A percentile compares a stretch with the other conserved stretches of the same genome.
These are phyloP conservation scores for Talaromyces sp. DNA, from an alignment of 2,329 filamentous ascomycete species.

Conservation along the genomic window DNA sequence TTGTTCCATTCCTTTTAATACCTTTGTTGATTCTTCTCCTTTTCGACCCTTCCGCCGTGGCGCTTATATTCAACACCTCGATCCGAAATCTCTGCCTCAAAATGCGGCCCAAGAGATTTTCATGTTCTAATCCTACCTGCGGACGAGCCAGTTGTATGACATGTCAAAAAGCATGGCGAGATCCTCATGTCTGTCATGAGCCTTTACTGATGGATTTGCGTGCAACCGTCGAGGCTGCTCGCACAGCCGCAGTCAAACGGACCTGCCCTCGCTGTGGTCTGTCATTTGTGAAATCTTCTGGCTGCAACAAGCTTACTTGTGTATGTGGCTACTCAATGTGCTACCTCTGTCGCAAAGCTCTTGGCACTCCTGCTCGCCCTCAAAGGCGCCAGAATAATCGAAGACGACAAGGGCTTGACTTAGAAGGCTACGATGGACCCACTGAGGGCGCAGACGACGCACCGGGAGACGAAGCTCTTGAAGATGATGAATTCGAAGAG, in stretches of 20 bases:
- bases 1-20: constrained; percentile 51
- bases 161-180: constrained; percentile 80
- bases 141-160: constrained; percentile 73
- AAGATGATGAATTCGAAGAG: constrained; percentile 40
- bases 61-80: constrained; percentile 59
- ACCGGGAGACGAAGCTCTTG: constrained; percentile 10
- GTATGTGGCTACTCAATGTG: constrained; percentile 98
- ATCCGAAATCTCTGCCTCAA: constrained; percentile 69
- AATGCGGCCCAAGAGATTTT: constrained; percentile 74
- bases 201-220: constrained; percentile 79
- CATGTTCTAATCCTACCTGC: constrained; percentile 72
- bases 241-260: constrained; percentile 91
- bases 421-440: constrained; percentile 47
- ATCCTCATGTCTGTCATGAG: constrained; percentile 89
- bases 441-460: constrained; percentile 32
- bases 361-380: constrained; percentile 32
- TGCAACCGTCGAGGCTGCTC: constrained; percentile 87
- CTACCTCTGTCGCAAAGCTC: constrained; percentile 84
- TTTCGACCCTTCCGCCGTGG: constrained; percentile 54
- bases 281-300: constrained; percentile 87
- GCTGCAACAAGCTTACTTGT: constrained; percentile 97
- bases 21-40: constrained; percentile 61
- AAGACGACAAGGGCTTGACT: constrained; percentile 5
- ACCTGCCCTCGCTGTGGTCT: constrained; percentile 91
- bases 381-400: constrained; percentile 6